Conservation (phyloP, 1,284 basidiomycete genomes). For the Sanghuangporus sanghuang region DNA sequence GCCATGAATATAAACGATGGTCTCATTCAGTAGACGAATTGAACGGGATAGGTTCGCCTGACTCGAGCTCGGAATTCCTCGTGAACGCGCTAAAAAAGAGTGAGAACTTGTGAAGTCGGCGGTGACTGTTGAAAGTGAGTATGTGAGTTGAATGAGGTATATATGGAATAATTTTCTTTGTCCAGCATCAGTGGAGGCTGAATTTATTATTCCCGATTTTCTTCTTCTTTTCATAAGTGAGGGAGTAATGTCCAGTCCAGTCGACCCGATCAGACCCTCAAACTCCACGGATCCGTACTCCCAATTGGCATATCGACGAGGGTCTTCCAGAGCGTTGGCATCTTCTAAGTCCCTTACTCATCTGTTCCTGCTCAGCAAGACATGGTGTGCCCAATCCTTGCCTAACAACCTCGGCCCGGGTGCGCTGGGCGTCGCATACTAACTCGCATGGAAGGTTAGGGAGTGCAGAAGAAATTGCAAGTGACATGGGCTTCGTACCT, state of each 20-base stretch:
- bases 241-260: not conserved
- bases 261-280: conserved; percentile 59
- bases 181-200: conserved; percentile 68
- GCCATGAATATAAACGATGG: conserved; percentile 20
- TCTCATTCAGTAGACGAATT: conserved; percentile 18
- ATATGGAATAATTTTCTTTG: conserved; percentile 63
- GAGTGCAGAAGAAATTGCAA: too few species aligned
- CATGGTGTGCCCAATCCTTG: conserved; percentile 66
- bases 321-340: conserved; percentile 30
- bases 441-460: conserved; percentile 30
- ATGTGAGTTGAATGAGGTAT: conserved; percentile 74
- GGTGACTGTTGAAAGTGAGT: conserved; percentile 69
- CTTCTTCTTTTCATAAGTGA: not conserved
- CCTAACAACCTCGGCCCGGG: conserved; percentile 47
- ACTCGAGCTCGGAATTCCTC: conserved; percentile 59
- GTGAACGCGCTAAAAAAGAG: conserved; percentile 74
- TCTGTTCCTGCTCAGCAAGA: conserved; percentile 28
- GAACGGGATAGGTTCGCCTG: conserved; percentile 29
- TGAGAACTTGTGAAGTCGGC: conserved; percentile 54
- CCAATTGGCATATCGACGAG: conserved; percentile 59
- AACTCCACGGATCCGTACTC: conserved; percentile 55
- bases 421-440: conserved; percentile 52
- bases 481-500: too few species aligned
- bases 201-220: conserved; percentile 27
- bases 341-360: conserved; percentile 30